phyloP scores from a whole-genome alignment of 1,139 yeast species.

The Kodamaea fungicola region DNA sequence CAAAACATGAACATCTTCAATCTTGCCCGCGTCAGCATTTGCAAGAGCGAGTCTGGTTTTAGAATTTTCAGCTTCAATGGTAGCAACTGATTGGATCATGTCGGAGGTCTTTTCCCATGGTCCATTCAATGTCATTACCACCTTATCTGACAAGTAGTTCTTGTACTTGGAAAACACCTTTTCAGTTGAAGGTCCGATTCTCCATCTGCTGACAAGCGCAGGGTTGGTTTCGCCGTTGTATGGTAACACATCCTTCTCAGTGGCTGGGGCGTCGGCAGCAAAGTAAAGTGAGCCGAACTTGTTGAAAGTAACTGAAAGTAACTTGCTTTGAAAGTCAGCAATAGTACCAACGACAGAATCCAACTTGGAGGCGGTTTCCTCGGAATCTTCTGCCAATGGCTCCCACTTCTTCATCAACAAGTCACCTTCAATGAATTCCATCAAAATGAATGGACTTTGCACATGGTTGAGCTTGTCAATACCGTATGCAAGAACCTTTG shows the following conservation, averaged over 20 bases:
- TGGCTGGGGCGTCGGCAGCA: conserved; percentile 50
- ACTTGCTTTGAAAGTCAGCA: conserved; percentile 54
- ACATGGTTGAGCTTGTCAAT: conserved; percentile 58
- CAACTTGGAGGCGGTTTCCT: conserved; percentile 40
- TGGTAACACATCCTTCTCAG: conserved; percentile 45
- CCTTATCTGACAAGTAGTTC: conserved; percentile 40
- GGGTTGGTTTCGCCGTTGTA: conserved; percentile 63
- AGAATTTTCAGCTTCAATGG: conserved; percentile 63
- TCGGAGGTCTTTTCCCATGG: conserved; percentile 68
- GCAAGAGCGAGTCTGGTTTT: conserved; percentile 52
- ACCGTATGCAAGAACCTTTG: conserved; percentile 74
- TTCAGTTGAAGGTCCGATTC: conserved; percentile 88
- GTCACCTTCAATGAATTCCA: conserved; percentile 77
- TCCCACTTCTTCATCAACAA: conserved; percentile 88
- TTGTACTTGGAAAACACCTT: conserved; percentile 71
- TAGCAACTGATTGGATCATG: conserved; percentile 60
- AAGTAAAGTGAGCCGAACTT: conserved; percentile 83
- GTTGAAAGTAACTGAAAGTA: conserved; percentile 56
- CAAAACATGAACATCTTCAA: conserved; percentile 40
- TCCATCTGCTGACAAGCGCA: conserved; percentile 65
- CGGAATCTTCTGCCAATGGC: conserved; percentile 55
- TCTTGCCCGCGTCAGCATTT: conserved; percentile 49
- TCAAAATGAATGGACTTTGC: conserved; percentile 70
- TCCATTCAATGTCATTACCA: conserved; percentile 54
- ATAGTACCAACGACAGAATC: conserved; percentile 59